Evolutionary conservation across 1,284 basidiomycete species (phyloP).

Genomic region (Mycosarcoma maydis): DNA sequence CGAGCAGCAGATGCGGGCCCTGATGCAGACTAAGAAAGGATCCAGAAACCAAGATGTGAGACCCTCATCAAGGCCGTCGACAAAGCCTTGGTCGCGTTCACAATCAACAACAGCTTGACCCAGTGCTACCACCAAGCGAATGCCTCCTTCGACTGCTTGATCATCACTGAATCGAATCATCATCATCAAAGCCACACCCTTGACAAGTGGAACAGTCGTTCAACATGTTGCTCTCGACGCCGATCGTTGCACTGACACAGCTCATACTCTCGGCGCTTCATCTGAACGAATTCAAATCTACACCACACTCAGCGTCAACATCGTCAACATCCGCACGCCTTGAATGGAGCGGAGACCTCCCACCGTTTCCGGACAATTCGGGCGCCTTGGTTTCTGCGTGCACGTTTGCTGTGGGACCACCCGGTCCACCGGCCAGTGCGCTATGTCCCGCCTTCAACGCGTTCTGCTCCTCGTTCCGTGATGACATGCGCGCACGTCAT

Average conservation of each 20-base stretch:
- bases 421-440: constrained; percentile 12
- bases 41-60: no score
- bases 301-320: constrained; percentile 2
- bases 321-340: neutral
- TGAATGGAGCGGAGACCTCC: constrained; percentile 10
- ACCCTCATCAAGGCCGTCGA: no score
- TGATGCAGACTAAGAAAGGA: no score
- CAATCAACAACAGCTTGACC: neutral
- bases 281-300: neutral
- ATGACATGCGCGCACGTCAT: constrained; percentile 9
- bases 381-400: constrained; percentile 16
- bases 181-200: neutral
- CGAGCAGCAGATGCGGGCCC: no score
- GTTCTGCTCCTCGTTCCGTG: constrained; percentile 12
- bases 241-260: constrained; percentile 10
- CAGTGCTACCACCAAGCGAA: no score
- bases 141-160: no score
- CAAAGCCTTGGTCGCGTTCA: neutral
- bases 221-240: neutral
- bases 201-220: neutral
- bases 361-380: neutral
- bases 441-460: constrained; percentile 29
- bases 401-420: constrained; percentile 38
- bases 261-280: neutral
- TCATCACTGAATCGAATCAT: no score